These are phyloP conservation scores for Iris pallida DNA, from an alignment of 116 monocot genomes.

Conservation along the genomic window DNA sequence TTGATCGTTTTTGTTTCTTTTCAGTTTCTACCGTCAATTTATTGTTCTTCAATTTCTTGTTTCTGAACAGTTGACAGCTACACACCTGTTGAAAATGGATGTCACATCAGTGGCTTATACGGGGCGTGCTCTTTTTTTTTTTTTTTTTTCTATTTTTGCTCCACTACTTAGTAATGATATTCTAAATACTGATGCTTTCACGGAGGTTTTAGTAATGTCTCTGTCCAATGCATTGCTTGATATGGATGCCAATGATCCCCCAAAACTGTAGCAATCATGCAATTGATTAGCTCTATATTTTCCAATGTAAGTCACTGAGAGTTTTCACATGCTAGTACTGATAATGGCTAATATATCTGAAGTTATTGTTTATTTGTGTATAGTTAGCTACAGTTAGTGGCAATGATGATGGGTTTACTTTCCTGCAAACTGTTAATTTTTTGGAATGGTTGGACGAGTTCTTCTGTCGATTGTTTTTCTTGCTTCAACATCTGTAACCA, in stretches of 20 bases:
- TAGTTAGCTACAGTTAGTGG: constrained; percentile 61
- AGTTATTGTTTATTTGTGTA: constrained; percentile 14
- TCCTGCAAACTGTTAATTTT: constrained; percentile 53
- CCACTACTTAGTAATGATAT: constrained; percentile 21
- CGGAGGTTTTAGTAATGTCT: constrained; percentile 56
- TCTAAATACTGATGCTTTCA: constrained; percentile 23
- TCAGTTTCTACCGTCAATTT: no score
- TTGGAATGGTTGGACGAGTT: constrained; percentile 98
- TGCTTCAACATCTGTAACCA: constrained; percentile 88
- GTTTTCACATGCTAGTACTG: neutral
- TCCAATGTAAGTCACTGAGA: constrained; percentile 69
- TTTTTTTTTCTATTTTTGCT: constrained; percentile 41
- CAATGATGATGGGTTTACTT: constrained; percentile 33
- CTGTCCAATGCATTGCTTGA: constrained; percentile 94
- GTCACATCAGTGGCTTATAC: constrained; percentile 84
- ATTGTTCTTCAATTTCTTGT: constrained; percentile 7
- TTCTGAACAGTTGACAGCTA: constrained; percentile 77
- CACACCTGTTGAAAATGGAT: constrained; percentile 95
- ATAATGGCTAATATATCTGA: constrained; percentile 6
- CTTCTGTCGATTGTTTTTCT: constrained; percentile 85
- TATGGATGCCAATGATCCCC: constrained; percentile 99
- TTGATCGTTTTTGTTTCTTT: no score
- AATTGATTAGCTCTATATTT: constrained; percentile 88
- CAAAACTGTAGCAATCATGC: constrained; percentile 94
- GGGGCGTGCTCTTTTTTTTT: constrained; percentile 73